These are phyloP conservation scores for Pseudogymnoascus sp. DNA, from an alignment of 2,329 filamentous ascomycete species.

Conservation along the genomic window DNA sequence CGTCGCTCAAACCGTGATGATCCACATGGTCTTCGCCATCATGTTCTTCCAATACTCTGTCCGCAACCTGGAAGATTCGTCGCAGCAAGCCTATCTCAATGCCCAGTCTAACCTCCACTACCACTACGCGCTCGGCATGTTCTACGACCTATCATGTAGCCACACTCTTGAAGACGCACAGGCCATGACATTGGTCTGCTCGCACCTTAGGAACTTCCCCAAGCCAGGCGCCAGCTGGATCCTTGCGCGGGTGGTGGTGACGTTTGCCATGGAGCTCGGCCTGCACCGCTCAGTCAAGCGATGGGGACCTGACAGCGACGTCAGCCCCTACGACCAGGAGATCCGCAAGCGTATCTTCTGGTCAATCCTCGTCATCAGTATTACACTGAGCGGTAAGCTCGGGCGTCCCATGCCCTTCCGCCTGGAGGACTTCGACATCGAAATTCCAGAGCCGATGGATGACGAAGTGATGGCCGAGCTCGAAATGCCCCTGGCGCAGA, in stretches of 20 bases:
- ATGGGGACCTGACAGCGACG: conserved; percentile 36
- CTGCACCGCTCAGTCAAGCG: conserved; percentile 63
- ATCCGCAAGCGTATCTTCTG: conserved; percentile 74
- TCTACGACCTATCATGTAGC: conserved; percentile 55
- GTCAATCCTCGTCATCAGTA: conserved; percentile 57
- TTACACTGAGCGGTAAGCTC: conserved; percentile 65
- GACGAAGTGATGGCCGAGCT: conserved; percentile 62
- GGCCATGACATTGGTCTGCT: conserved; percentile 62
- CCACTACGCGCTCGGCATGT: conserved; percentile 63
- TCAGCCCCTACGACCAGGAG: conserved; percentile 54
- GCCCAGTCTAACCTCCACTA: conserved; percentile 69
- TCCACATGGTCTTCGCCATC: conserved; percentile 73
- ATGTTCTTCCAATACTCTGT: conserved; percentile 72
- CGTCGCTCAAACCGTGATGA: conserved; percentile 56
- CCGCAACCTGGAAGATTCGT: conserved; percentile 52
- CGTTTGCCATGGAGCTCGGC: conserved; percentile 65
- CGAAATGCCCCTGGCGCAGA: conserved; percentile 46
- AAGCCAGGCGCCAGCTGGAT: conserved; percentile 70
- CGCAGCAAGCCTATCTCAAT: conserved; percentile 48
- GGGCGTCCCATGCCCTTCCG: conserved; percentile 70
- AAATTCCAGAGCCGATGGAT: conserved; percentile 62
- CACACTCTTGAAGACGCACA: conserved; percentile 61
- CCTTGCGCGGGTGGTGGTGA: conserved; percentile 56
- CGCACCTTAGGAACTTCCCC: conserved; percentile 68
- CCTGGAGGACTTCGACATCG: conserved; percentile 69